These are phyloP conservation scores for Boletus subparvulus DNA, from an alignment of 768 basidiomycete species.

Conservation along the genomic window DNA sequence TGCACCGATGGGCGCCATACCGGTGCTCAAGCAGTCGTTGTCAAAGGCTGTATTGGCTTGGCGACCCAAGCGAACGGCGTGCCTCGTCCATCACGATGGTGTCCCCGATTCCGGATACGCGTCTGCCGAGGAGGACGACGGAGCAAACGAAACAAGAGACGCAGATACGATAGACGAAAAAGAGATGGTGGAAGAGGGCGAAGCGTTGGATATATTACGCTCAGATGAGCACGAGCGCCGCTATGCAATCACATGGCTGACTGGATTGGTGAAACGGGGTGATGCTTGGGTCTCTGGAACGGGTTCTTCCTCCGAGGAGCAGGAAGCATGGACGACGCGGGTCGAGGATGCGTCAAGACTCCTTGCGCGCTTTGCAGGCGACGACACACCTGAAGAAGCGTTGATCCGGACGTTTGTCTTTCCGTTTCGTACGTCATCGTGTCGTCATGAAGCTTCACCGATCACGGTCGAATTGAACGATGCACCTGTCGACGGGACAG, in stretches of 20 bases:
- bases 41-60: constrained; percentile 19
- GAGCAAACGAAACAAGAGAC: constrained; percentile 14
- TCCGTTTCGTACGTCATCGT: constrained; percentile 26
- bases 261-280: constrained; percentile 61
- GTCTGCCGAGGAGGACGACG: constrained; percentile 59
- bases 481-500: constrained; percentile 57
- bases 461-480: constrained; percentile 66
- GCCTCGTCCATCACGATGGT: constrained; percentile 38
- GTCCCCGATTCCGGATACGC: constrained; percentile 79
- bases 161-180: constrained; percentile 5
- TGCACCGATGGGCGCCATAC: constrained; percentile 14
- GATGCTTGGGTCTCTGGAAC: constrained; percentile 45
- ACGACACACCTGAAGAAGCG: constrained; percentile 40
- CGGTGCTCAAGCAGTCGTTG: constrained; percentile 19
- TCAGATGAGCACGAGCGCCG: constrained; percentile 65
- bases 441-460: background rate
- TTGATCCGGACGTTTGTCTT: constrained; percentile 57
- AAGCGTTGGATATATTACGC: constrained; percentile 47
- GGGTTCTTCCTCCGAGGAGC: constrained; percentile 33
- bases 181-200: constrained; percentile 2
- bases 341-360: constrained; percentile 60
- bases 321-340: constrained; percentile 39
- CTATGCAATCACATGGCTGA: constrained; percentile 74
- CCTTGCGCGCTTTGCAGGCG: constrained; percentile 51
- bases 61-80: constrained; percentile 22